These are phyloP conservation scores for Salvia rosmarinus DNA, from an alignment of 257 asterid species.

Conservation along the genomic window DNA sequence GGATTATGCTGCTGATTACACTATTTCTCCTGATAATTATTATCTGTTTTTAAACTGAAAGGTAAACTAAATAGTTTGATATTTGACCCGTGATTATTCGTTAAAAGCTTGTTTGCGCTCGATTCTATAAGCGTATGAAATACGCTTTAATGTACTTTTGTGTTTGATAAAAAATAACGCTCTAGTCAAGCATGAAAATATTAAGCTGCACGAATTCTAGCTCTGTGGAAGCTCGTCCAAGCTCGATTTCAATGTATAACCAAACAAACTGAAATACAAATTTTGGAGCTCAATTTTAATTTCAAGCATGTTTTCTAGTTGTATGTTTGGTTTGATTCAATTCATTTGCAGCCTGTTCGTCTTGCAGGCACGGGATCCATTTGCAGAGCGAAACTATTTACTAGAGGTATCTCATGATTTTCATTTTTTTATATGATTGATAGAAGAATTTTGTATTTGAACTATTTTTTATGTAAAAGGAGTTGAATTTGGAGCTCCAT, in stretches of 20 bases:
- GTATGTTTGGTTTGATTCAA: background rate
- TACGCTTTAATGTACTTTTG: background rate
- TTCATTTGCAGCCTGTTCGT: background rate
- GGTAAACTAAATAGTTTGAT: background rate
- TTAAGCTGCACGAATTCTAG: background rate
- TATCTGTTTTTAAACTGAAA: background rate
- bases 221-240: background rate
- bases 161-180: background rate
- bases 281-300: background rate
- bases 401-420: constrained; percentile 56
- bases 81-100: background rate
- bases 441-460: background rate
- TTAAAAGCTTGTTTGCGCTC: background rate
- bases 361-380: constrained; percentile 79
- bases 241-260: background rate
- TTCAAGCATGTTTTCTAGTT: background rate
- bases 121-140: background rate
- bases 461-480: background rate
- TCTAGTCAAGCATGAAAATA: background rate
- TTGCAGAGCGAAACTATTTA: constrained; percentile 58
- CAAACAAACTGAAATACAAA: background rate
- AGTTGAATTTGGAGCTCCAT: background rate
- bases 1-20: constrained; percentile 10
- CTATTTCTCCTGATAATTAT: background rate
- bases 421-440: background rate